Evolutionary conservation across 75 land plant species (phyloP).

Genomic region (Chamaecyparis obtusa): DNA sequence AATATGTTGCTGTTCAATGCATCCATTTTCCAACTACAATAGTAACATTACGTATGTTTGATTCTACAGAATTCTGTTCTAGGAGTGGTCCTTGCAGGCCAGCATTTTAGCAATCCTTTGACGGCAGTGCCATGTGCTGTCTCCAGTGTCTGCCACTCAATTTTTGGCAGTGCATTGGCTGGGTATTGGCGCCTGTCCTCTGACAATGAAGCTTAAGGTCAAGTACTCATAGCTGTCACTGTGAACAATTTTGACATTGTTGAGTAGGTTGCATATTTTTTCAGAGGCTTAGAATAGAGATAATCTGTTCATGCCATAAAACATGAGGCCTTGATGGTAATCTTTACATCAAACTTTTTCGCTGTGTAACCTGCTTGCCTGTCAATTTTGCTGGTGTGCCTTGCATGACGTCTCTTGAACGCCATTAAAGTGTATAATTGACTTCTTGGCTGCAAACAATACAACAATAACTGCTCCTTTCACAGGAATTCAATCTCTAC

Average conservation of each 20-base stretch:
- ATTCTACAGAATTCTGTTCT: slow-evolving; percentile 82
- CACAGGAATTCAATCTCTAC: background rate
- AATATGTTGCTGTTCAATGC: background rate
- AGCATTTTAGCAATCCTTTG: slow-evolving; percentile 90
- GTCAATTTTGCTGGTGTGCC: background rate
- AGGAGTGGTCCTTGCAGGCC: slow-evolving; percentile 89
- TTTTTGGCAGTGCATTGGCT: slow-evolving; percentile 82
- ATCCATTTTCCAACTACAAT: background rate
- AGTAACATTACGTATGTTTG: slow-evolving; percentile 1
- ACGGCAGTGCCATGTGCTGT: slow-evolving; percentile 96
- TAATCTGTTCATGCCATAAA: background rate
- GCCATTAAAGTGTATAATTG: background rate
- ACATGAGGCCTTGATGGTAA: background rate
- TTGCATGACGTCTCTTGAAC: background rate
- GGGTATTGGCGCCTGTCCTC: slow-evolving; percentile 66
- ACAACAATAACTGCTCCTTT: background rate
- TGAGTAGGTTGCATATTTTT: background rate
- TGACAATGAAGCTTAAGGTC: background rate
- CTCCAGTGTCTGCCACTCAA: slow-evolving; percentile 89
- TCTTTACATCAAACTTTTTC: background rate
- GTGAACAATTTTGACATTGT: background rate
- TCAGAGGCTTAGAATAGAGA: background rate
- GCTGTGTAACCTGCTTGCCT: background rate
- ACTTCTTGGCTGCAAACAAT: background rate
- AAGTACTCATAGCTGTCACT: background rate